These are phyloP conservation scores for Xylaria sp. DNA, from an alignment of 2,329 filamentous ascomycete genomes.

Conservation along the genomic window DNA sequence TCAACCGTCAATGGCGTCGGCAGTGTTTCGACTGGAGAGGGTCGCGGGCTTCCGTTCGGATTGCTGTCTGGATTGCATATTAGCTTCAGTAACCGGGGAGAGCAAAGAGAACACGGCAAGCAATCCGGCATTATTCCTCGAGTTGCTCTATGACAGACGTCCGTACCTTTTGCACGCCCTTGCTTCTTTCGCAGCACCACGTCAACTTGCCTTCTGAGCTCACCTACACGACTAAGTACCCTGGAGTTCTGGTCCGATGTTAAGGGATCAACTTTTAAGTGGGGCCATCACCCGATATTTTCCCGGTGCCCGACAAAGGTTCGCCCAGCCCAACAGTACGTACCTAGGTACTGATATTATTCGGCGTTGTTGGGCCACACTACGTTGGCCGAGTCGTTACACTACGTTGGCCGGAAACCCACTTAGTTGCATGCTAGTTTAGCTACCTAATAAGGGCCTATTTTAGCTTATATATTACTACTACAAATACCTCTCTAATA, in stretches of 20 bases:
- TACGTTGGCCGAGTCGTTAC: too few relatives aligned
- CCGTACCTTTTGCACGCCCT: constrained; percentile 4
- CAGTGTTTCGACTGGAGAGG: constrained; percentile 5
- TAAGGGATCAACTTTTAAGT: constrained; percentile 29
- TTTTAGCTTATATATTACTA: too few relatives aligned
- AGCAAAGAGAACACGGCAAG: not conserved
- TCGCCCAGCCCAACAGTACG: too few relatives aligned
- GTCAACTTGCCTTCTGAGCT: constrained; percentile 7
- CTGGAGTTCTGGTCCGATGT: not conserved
- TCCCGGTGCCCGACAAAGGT: constrained; percentile 12
- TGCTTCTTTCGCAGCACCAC: constrained; percentile 5
- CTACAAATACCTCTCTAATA: too few relatives aligned
- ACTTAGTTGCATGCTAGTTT: too few relatives aligned
- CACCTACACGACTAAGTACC: not conserved
- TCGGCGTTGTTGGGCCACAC: too few relatives aligned
- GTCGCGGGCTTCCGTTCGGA: constrained; percentile 2
- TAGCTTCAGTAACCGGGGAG: constrained; percentile 5
- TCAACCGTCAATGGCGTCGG: not conserved
- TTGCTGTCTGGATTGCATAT: constrained; percentile 1
- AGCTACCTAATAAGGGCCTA: too few relatives aligned
- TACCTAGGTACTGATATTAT: not conserved
- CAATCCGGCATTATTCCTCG: too few relatives aligned
- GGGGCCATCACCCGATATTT: constrained; percentile 31
- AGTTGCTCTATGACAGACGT: not conserved
- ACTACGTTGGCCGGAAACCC: too few relatives aligned